These are phyloP conservation scores for Diospyros kaki DNA, from an alignment of 148 eudicot species.

Conservation along the genomic window DNA sequence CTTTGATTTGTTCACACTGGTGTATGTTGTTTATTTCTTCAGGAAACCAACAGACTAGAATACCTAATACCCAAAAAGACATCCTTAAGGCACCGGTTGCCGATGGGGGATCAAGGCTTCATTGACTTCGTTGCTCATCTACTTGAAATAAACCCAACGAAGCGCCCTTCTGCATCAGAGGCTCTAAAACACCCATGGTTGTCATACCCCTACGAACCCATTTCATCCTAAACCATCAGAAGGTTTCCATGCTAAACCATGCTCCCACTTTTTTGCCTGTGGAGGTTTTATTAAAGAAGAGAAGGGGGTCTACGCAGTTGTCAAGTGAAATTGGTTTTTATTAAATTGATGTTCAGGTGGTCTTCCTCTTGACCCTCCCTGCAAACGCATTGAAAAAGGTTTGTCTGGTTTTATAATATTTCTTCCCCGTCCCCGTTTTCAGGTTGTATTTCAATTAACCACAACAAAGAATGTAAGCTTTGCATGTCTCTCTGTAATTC, in stretches of 20 bases:
- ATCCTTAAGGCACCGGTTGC: conserved; percentile 85
- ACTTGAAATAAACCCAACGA: conserved; percentile 85
- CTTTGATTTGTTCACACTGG: neutral
- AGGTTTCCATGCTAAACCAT: conserved; percentile 3
- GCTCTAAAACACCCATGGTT: conserved; percentile 98
- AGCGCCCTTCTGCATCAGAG: conserved; percentile 93
- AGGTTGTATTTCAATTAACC: conserved; percentile 21
- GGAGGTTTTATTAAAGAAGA: neutral
- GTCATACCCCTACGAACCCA: conserved; percentile 94
- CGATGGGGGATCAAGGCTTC: conserved; percentile 99
- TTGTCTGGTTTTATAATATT: conserved; percentile 4
- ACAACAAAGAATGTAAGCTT: conserved; percentile 14
- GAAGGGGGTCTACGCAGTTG: conserved; percentile 1
- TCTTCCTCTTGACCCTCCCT: neutral
- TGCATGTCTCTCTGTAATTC: conserved; percentile 14
- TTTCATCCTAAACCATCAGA: conserved; percentile 53
- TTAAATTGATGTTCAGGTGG: neutral
- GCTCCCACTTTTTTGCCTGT: neutral
- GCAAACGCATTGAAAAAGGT: conserved; percentile 7
- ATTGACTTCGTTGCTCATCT: conserved; percentile 89
- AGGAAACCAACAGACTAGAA: conserved; percentile 90
- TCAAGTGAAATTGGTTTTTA: conserved; percentile 5
- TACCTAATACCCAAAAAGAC: conserved; percentile 97
- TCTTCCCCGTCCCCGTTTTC: conserved; percentile 10
- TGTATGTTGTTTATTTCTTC: conserved; percentile 20